Base-by-base conservation (phyloP, 2,329 filamentous ascomycete species). In the Ascochyta pisi region DNA sequence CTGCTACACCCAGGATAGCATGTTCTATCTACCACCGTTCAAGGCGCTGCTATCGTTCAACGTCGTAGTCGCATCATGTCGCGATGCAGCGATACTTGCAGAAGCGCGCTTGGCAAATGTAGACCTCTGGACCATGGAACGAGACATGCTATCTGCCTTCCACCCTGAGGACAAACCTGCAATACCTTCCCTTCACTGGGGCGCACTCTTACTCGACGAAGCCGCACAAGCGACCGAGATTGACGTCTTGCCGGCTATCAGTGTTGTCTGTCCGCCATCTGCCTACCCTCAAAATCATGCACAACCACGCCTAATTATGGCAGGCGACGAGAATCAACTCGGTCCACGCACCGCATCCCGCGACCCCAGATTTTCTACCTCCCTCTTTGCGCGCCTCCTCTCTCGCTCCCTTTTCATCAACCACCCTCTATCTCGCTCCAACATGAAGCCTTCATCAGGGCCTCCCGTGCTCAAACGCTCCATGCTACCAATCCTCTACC, bases 151-250 rank as follows among this genome's bases (percentile, higher is more conserved):
- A 1, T 60, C 64, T 24, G 61, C 70, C 4, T 62, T 78, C 16
- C 71, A 75, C 38, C 68, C 74, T 6, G 67, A 67, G 43, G 31
- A 54, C 23, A 2, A 47, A 27, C 19, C 7, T 5, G 15, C 53
- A 8, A 46, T 19, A 7, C 59, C 56, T 5, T 27, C 44, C 1
- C 62, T 79, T 22, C 77, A 80, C 59, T 81, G 78, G 78, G 73
- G 71, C 12, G 78, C 77, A 6, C 65, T 81, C 1, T 57, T 81
- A 10, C 66, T 81, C 31, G 79, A 81, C 58, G 79, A 81, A 67
- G 79, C 78, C 13, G 78, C 77, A 6, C 79, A 81, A 64, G 77
- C 77, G 1, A 79, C 75, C 5, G 78, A 81, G 60, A 67, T 78
- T 2, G 76, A 79, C 38, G 65, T 75, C 24, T 62, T 77, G 12